Evolutionary conservation across 2,329 filamentous ascomycete species (phyloP), one percentile per base, ranked within the genome.

Genomic region (Aspergillus ochraceus): DNA sequence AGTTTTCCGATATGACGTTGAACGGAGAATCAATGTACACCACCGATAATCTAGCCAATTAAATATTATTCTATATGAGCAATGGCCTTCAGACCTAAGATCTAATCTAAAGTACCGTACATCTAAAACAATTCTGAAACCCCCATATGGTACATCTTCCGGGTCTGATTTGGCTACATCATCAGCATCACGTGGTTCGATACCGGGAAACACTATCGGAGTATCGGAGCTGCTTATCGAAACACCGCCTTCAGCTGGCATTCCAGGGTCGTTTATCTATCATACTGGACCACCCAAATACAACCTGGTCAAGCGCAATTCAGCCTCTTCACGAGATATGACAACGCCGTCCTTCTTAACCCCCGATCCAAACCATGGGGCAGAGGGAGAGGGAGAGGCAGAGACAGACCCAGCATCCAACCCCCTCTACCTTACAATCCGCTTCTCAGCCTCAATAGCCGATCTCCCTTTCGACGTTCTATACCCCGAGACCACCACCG

Each of bases 381-480:
- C 53, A 14, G 26, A 29, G 6, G 26, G 3, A 24, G 22, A 24
- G 22, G 39, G 3, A 24, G 22, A 24, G 22, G 39, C 53, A 14
- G 26, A 29, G 26, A 9, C 26, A 29, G 30, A 24, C 55, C 61
- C 52, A 29, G 53, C 65, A 19, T 17, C 55, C 19, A 59, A 70
- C 22, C 60, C 65, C 14, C 83, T 97, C 58, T 87, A 90, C 70
- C 83, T 98, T 50, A 94, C 91, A 42, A 88, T 98, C 74, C 92
- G 94, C 75, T 98, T 99, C 84, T 92, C 92, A 55, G 88, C 89
- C 61, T 88, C 91, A 1, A 84, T 94, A 59, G 89, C 92, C 17
- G 95, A 98, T 74, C 85, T 97, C 45, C 84, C 89, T 46, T 85
- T 98, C 61, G 87, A 91, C 69, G 86, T 98, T 70, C 76, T 86